These are phyloP conservation scores for Talaromyces adpressus DNA, from an alignment of 495 filamentous ascomycete species.

Conservation along the genomic window DNA sequence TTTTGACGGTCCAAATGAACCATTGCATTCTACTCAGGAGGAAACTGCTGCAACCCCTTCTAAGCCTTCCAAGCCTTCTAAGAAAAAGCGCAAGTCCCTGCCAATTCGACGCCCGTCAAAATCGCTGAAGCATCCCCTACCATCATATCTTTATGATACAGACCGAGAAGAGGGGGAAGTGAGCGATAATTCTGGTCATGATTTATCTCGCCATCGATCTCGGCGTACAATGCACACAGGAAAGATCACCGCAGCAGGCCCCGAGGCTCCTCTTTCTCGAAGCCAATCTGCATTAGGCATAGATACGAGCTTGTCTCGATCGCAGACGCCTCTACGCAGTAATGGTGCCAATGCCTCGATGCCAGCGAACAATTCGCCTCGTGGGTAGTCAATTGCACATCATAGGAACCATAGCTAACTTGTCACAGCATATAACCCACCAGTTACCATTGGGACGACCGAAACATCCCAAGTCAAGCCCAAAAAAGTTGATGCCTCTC, in stretches of 20 bases:
- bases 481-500: not conserved
- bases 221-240: not conserved
- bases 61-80: not conserved
- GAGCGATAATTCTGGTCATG: conserved; percentile 42
- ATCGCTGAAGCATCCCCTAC: not conserved
- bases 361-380: not conserved
- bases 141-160: conserved; percentile 9
- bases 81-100: not conserved
- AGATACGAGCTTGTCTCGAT: not conserved
- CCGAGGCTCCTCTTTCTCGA: conserved; percentile 14
- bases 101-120: not conserved
- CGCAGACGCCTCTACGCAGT: not conserved
- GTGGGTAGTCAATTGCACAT: not conserved
- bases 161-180: conserved; percentile 68
- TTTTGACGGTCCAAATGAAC: not conserved
- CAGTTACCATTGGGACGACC: conserved; percentile 22
- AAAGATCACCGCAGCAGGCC: conserved; percentile 12
- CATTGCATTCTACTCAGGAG: not conserved
- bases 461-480: not conserved
- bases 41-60: not conserved
- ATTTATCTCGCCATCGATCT: not conserved
- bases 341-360: not conserved
- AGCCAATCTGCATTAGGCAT: not conserved
- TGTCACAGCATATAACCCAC: conserved; percentile 35
- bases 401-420: conserved; percentile 14